These are phyloP conservation scores for Cyberlindnera bimundalis DNA, from an alignment of 805 yeast genomes.

Conservation along the genomic window DNA sequence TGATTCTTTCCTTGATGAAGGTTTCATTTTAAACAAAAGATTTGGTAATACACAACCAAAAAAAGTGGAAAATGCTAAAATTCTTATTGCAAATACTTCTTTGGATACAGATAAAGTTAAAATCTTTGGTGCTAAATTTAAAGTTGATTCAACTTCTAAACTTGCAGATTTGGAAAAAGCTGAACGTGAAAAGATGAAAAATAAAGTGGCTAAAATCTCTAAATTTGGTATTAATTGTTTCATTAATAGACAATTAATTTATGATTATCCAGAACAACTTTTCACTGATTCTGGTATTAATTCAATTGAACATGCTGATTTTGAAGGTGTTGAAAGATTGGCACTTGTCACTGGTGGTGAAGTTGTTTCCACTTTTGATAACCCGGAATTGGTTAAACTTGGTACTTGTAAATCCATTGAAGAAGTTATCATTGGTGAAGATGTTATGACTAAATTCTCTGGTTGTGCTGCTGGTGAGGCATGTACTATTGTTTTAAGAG, in stretches of 20 bases:
- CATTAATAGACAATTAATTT: conserved; percentile 93
- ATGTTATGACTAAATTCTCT: conserved; percentile 83
- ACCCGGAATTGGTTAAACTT: conserved; percentile 78
- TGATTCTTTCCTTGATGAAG: conserved; percentile 94
- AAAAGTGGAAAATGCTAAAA: conserved; percentile 73
- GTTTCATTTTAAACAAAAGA: conserved; percentile 85
- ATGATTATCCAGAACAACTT: conserved; percentile 96
- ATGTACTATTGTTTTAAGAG: conserved; percentile 92
- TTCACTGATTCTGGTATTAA: conserved; percentile 84
- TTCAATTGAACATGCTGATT: conserved; percentile 97
- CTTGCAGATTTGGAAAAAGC: conserved; percentile 91
- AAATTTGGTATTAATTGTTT: conserved; percentile 85
- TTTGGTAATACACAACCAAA: conserved; percentile 96
- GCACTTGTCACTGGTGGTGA: conserved; percentile 98
- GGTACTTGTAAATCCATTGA: conserved; percentile 90
- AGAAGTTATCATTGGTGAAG: conserved; percentile 92
- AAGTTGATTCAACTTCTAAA: conserved; percentile 92
- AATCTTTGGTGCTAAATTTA: conserved; percentile 95
- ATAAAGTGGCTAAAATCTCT: conserved; percentile 83
- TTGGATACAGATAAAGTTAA: conserved; percentile 97
- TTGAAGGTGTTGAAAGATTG: conserved; percentile 94
- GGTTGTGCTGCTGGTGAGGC: conserved; percentile 96
- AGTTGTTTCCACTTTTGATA: conserved; percentile 93
- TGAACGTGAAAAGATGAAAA: conserved; percentile 89
- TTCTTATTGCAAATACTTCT: conserved; percentile 91